These are phyloP conservation scores for Anisodus tanguticus DNA, from an alignment of 257 asterid genomes.

Conservation along the genomic window DNA sequence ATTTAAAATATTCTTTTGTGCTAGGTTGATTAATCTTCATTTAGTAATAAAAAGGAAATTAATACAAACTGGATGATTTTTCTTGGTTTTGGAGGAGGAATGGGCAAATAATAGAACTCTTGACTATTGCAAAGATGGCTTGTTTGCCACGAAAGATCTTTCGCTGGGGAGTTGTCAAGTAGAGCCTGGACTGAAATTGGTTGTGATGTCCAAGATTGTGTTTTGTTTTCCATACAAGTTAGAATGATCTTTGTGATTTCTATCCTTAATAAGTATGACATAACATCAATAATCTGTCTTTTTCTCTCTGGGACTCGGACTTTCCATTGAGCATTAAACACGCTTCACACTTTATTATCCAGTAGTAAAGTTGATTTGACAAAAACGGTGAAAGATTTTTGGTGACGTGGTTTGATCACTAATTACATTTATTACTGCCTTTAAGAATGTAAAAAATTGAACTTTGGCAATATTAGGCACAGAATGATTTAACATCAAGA, in stretches of 20 bases:
- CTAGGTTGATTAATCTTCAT: background rate
- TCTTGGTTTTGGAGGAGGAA: background rate
- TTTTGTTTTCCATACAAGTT: background rate
- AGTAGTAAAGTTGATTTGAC: background rate
- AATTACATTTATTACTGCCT: background rate
- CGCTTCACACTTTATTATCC: background rate
- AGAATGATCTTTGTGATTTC: constrained; percentile 3
- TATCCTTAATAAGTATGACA: background rate
- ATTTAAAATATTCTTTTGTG: background rate
- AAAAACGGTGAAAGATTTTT: background rate
- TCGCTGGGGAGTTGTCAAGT: background rate
- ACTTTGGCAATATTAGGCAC: background rate
- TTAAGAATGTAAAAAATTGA: background rate
- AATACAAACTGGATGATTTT: background rate
- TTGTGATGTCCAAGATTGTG: constrained; percentile 1
- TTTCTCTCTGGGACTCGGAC: background rate
- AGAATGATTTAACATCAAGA: constrained; percentile 3
- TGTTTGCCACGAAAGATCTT: background rate
- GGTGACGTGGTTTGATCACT: background rate
- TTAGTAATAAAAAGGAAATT: background rate
- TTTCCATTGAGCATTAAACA: background rate
- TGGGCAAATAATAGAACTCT: background rate
- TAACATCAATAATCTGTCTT: background rate
- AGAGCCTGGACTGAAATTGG: background rate
- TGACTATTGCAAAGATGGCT: background rate